Evolutionary conservation across 2,329 filamentous ascomycete genomes (phyloP).

Genomic region (Trichophyton benhamiae): DNA sequence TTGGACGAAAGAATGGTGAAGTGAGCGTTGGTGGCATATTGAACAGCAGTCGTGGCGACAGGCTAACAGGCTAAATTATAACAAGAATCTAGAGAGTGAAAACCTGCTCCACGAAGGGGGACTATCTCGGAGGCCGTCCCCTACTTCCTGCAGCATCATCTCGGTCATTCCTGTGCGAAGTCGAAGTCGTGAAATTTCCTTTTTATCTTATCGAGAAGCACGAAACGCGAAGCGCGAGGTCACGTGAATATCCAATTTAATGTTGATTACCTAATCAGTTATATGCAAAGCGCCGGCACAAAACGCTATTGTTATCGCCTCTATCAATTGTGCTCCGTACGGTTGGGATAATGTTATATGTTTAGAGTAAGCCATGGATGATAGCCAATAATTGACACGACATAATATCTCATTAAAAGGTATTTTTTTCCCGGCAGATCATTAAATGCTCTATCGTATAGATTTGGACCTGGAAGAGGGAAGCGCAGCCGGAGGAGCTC

Average conservation of each 20-base stretch:
- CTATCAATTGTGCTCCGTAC: too few relatives aligned
- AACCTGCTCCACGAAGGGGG: neutral
- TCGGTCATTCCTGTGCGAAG: neutral
- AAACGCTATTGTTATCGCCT: too few relatives aligned
- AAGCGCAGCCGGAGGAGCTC: neutral
- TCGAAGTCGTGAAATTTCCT: neutral
- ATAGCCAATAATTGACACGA: neutral
- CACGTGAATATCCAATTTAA: neutral
- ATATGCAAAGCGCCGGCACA: neutral
- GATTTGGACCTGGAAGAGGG: neutral
- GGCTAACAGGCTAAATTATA: neutral
- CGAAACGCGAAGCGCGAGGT: conserved; percentile 3
- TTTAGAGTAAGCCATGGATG: neutral
- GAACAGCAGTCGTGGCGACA: neutral
- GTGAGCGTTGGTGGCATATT: conserved; percentile 1
- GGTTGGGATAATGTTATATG: neutral
- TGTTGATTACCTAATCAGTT: neutral
- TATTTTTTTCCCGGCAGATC: neutral
- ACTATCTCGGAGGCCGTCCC: neutral
- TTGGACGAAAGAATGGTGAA: conserved; percentile 6
- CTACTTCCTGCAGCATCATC: neutral
- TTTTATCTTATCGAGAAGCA: neutral
- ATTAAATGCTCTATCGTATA: neutral
- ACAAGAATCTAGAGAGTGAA: neutral
- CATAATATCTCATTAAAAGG: neutral